Evolutionary conservation across 1,139 yeast species (phyloP), one percentile per base, ranked within the genome.

Genomic region (Taiozyma onychis): DNA sequence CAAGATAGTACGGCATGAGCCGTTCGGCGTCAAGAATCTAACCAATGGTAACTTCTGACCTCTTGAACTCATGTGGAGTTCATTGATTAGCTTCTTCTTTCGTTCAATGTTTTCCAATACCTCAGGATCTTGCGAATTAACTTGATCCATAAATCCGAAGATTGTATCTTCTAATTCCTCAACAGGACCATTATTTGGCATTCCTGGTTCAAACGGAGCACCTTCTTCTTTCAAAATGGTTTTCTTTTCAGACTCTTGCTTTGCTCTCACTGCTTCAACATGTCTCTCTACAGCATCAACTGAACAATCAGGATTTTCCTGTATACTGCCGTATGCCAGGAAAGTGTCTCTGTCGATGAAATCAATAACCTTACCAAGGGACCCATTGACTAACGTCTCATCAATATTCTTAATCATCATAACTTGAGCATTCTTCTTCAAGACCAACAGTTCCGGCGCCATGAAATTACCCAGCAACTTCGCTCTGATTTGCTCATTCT

Each of bases 401-500:
- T 91, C 97, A 51, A 88, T 76, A 65, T 93, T 95, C 66, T 93
- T 93, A 53, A 93, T 80, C 76, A 95, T 84, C 99, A 93, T 95
- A 0, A 93, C 99, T 68, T 93, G 99, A 0, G 97, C 93, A 41
- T 91, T 91, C 46, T 77, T 76, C 61, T 90, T 91, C 58, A 93
- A 71, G 13, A 72, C 73, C 24, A 93, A 66, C 34, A 69, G 69
- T 43, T 74, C 71, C 1, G 89, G 91, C 3, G 96, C 95, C 64
- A 93, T 72, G 56, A 89, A 83, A 58, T 83, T 81, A n/a, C 76
- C 74, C 41, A 88, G 66, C 45, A 80, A 61, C 46, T 63, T 67
- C 39, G 69, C 66, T 53, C 79, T 74, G 32, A 71, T 61, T 32
- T 70, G 75, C 13, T 71, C 73, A 48, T 76, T 75, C 10, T 70